A percentile compares a stretch with the other conserved stretches of the same genome.
Conservation (phyloP, 257 asterid species). For the Verbascum thapsus region DNA sequence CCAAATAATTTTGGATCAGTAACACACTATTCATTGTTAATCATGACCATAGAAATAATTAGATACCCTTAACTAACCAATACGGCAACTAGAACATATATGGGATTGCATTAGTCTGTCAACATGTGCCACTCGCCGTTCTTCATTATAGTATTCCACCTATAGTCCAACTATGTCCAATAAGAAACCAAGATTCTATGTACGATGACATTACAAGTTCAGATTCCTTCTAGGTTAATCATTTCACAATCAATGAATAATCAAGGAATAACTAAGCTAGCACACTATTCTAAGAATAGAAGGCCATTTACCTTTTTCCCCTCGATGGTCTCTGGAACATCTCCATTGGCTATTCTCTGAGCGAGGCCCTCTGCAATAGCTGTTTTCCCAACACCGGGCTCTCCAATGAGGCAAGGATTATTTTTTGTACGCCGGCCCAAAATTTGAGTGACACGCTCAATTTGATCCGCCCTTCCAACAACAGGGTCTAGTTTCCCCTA, state of each 20-base stretch:
- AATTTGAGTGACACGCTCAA: slow-evolving; percentile 97
- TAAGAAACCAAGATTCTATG: no score
- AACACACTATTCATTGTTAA: background rate
- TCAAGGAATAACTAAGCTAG: no score
- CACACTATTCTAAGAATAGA: no score
- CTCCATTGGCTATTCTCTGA: slow-evolving; percentile 91
- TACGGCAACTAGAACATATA: no score
- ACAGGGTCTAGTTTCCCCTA: slow-evolving; percentile 99
- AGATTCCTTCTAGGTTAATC: no score
- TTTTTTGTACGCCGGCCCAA: slow-evolving; percentile 95
- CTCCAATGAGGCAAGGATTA: slow-evolving; percentile 98
- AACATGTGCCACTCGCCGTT: no score
- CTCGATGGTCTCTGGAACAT: slow-evolving; percentile 95
- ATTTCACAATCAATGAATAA: no score
- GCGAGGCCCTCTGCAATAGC: slow-evolving; percentile 99
- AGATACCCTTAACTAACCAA: background rate
- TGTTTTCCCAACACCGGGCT: slow-evolving; percentile 99
- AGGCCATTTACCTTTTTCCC: slow-evolving; percentile 99
- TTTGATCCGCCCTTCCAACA: slow-evolving; percentile 87
- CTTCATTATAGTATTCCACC: no score
- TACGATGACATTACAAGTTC: no score
- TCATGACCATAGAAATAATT: background rate
- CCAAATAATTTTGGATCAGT: background rate
- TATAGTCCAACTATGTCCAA: no score
- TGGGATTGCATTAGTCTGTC: no score